Conservation (phyloP, 1,139 yeast species). For the Protomyces gravidus region DNA sequence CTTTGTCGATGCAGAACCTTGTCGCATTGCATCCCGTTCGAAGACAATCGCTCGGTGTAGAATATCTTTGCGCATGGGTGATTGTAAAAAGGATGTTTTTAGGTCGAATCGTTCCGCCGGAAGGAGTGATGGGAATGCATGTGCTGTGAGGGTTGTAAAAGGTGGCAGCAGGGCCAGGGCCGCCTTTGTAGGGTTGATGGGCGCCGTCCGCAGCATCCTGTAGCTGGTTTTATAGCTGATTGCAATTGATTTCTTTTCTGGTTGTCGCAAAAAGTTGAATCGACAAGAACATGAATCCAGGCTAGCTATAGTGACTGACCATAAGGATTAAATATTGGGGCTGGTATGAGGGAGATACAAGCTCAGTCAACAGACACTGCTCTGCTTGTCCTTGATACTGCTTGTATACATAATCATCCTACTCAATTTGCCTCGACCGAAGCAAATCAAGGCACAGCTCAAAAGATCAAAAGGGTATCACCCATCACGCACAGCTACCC, state of each 20-base stretch:
- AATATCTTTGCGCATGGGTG: conserved; percentile 80
- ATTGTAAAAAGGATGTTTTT: conserved; percentile 49
- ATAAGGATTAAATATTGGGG: too few relatives aligned
- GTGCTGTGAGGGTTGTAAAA: conserved; percentile 7
- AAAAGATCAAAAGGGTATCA: conserved; percentile 14
- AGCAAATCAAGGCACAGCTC: conserved; percentile 19
- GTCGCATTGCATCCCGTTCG: conserved; percentile 86
- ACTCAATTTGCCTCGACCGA: neutral
- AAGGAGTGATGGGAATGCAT: conserved; percentile 11
- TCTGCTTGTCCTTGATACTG: neutral
- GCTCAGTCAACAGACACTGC: neutral
- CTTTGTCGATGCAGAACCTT: conserved; percentile 64
- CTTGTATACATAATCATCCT: neutral
- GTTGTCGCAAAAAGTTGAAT: neutral
- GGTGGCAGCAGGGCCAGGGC: neutral
- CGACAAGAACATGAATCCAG: neutral
- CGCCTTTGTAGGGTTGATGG: conserved; percentile 1
- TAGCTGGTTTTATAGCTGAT: neutral
- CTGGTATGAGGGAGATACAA: neutral
- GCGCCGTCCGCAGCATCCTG: neutral
- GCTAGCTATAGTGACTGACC: neutral
- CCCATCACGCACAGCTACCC: neutral
- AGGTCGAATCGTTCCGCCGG: conserved; percentile 13
- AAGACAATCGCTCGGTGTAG: conserved; percentile 91
- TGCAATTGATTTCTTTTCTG: neutral